Evolutionary conservation across 1,284 basidiomycete species (phyloP).

Genomic region (Ceratobasidium sp.): DNA sequence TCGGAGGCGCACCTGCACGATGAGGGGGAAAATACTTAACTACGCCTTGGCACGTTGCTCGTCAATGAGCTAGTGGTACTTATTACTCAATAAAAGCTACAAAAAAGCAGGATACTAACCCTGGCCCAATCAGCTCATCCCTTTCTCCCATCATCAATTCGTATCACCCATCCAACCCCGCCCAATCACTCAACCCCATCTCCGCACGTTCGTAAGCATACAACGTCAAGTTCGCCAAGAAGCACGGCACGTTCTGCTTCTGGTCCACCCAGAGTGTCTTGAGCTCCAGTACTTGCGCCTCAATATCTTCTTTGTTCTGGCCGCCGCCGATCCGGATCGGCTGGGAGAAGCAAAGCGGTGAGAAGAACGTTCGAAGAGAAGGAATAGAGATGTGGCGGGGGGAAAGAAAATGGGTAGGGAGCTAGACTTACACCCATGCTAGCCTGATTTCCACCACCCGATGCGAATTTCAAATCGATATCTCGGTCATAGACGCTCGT

Average conservation of each 20-base stretch:
- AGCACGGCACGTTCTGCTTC: constrained; percentile 49
- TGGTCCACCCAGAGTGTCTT: constrained; percentile 48
- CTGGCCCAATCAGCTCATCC: neutral
- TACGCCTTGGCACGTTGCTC: too few relatives aligned
- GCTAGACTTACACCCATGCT: constrained; percentile 31
- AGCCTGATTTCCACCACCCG: constrained; percentile 39
- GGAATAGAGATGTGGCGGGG: neutral
- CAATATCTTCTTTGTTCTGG: constrained; percentile 41
- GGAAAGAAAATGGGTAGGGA: neutral
- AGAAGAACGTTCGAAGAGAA: neutral
- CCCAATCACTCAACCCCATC: constrained; percentile 45
- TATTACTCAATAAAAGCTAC: constrained; percentile 2
- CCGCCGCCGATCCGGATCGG: constrained; percentile 41
- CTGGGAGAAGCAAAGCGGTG: neutral
- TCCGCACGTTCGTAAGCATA: constrained; percentile 48
- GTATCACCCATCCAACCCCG: constrained; percentile 32
- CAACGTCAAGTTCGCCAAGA: constrained; percentile 48
- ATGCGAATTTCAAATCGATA: constrained; percentile 40
- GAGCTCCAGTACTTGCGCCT: constrained; percentile 43
- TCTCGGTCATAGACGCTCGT: constrained; percentile 77
- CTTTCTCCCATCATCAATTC: neutral
- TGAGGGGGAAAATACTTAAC: too few relatives aligned
- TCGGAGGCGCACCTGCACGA: too few relatives aligned
- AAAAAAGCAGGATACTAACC: neutral
- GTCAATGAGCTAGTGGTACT: neutral